A percentile compares a stretch with the other conserved stretches of the same genome.
Evolutionary conservation across 2,329 filamentous ascomycete genomes (phyloP).

Genomic region (Xylaria sp.): DNA sequence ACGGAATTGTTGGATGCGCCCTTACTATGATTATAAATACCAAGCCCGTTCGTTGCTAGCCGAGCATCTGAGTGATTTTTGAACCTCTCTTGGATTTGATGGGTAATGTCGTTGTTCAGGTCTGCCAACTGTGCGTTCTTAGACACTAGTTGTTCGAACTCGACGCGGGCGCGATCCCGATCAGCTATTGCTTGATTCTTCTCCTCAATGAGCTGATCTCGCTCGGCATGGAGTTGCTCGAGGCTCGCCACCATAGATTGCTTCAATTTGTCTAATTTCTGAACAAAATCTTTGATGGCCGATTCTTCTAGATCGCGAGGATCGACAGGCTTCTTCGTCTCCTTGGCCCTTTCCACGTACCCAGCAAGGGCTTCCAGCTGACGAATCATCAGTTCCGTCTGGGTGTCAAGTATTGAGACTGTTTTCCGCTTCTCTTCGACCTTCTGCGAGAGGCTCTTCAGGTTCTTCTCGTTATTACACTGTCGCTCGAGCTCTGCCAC

Average conservation of each 20-base stretch:
- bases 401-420: constrained; percentile 91
- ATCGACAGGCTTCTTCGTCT: constrained; percentile 82
- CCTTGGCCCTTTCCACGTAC: constrained; percentile 87
- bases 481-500: constrained; percentile 89
- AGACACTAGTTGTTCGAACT: constrained; percentile 92
- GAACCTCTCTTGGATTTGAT: constrained; percentile 93
- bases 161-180: constrained; percentile 91
- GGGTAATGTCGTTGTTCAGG: constrained; percentile 94
- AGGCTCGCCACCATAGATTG: constrained; percentile 66
- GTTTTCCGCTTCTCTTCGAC: constrained; percentile 94
- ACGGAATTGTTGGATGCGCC: constrained; percentile 61
- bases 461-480: constrained; percentile 71
- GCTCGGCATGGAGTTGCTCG: constrained; percentile 72
- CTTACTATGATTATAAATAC: constrained; percentile 66
- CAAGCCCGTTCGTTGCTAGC: constrained; percentile 63
- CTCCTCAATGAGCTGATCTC: constrained; percentile 85
- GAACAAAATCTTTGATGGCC: constrained; percentile 90
- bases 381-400: constrained; percentile 93
- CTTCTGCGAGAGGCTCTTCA: constrained; percentile 85
- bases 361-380: constrained; percentile 90
- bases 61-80: constrained; percentile 73
- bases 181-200: constrained; percentile 83
- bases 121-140: constrained; percentile 95
- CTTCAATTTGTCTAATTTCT: constrained; percentile 73
- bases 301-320: constrained; percentile 85